Conservation (phyloP, 2,329 filamentous ascomycete genomes). For the Aspergillus proliferans region DNA sequence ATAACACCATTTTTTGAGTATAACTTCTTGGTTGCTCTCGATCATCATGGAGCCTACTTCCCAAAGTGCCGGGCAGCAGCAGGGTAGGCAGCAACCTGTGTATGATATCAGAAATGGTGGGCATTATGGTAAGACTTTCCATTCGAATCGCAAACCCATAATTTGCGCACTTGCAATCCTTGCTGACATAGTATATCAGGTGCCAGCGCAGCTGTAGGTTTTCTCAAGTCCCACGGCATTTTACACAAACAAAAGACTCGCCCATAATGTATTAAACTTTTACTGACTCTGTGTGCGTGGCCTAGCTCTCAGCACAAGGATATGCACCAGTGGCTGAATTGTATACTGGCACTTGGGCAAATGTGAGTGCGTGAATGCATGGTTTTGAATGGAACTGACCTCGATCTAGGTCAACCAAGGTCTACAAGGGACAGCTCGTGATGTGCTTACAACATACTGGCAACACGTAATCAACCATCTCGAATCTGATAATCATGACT, state of each 20-base stretch:
- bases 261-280: background rate
- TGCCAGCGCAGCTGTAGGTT: constrained; percentile 61
- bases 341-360: constrained; percentile 91
- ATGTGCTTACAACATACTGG: constrained; percentile 98
- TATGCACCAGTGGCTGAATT: constrained; percentile 84
- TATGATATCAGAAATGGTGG: constrained; percentile 70
- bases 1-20: too few relatives aligned
- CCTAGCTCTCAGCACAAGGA: constrained; percentile 74
- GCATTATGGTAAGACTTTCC: constrained; percentile 60
- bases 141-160: background rate
- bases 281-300: constrained; percentile 10
- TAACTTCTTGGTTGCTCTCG: background rate
- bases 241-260: background rate
- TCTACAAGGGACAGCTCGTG: constrained; percentile 83
- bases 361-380: constrained; percentile 53
- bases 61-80: constrained; percentile 52
- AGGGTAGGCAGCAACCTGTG: constrained; percentile 55
- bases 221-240: constrained; percentile 3
- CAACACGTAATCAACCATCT: constrained; percentile 96
- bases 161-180: background rate
- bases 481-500: constrained; percentile 92
- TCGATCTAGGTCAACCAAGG: constrained; percentile 79
- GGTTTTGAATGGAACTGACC: background rate
- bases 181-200: constrained; percentile 39
- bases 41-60: constrained; percentile 51